Evolutionary conservation across 306 rosid species (phyloP), one percentile per base, ranked within the genome.

Genomic region (Quercus agrifolia): DNA sequence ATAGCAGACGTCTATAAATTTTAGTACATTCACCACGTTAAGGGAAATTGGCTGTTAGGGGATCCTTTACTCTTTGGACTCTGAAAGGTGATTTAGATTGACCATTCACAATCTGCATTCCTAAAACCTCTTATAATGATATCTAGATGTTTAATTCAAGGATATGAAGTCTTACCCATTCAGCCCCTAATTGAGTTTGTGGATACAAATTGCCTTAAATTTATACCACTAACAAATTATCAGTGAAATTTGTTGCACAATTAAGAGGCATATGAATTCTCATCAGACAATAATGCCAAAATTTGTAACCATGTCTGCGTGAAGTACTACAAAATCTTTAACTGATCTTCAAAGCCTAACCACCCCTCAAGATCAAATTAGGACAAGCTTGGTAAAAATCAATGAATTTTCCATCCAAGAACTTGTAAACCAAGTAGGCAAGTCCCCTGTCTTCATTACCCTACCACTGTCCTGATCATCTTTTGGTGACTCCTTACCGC

Each of bases 401-500:
- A 68, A 68, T 1, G 17, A 68, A 68, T 68, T 71, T 61, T 6
- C 31, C 31, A 21, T 56, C 35, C 25, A 35, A 67, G 38, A 67
- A 9, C 72, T 67, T 7, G 2, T 18, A 31, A 31, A 27, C 71
- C 51, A 31, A 18, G 49, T 17, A 17, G 23, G 18, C 71, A 1
- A 0, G 44, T 28, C n/a, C 8, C 3, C 21, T 15, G 21, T 28
- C 35, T 30, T 76, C 67, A 15, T 4, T 70, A 58, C 63, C 21
- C 70, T 70, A 14, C 62, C 13, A 12, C 78, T 56, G 5, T 56
- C 56, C 76, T 17, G 28, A 57, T 74, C 54, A 77, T 56, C 59
- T 28, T 63, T 31, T 44, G 71, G 75, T 31, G 8, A 64, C 67
- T 51, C 54, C 38, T 86, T 87, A 92, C 62, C 83, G 88, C 89